A percentile compares a stretch with the other conserved stretches of the same genome.
Evolutionary conservation across 2,329 filamentous ascomycete species (phyloP).

Genomic region (Rhexocercosporidium sp.): DNA sequence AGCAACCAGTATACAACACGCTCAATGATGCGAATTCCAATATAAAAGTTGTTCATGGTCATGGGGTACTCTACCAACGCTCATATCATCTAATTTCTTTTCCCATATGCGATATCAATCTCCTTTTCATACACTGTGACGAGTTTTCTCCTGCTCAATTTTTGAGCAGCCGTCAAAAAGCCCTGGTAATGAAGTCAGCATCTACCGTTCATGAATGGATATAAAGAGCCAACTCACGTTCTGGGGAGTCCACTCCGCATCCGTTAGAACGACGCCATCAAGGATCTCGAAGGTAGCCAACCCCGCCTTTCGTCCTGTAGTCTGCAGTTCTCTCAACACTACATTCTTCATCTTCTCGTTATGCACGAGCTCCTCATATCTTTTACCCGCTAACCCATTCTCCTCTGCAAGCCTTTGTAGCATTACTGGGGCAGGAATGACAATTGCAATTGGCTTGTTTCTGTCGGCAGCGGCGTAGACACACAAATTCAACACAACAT

Average conservation of each 20-base stretch:
- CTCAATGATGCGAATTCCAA: background rate
- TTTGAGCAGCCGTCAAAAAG: constrained; percentile 27
- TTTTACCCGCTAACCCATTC: constrained; percentile 63
- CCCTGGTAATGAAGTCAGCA: constrained; percentile 21
- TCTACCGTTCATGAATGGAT: background rate
- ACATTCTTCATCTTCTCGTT: constrained; percentile 64
- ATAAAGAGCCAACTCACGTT: constrained; percentile 63
- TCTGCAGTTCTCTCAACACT: constrained; percentile 69
- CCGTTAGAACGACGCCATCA: constrained; percentile 74
- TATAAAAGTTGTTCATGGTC: background rate
- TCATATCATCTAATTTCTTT: background rate
- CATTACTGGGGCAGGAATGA: constrained; percentile 67
- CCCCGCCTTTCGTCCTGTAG: constrained; percentile 69
- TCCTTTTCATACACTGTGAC: constrained; percentile 19
- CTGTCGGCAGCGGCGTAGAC: constrained; percentile 77
- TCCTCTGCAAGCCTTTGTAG: constrained; percentile 62
- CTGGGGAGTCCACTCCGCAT: constrained; percentile 84
- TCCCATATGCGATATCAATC: constrained; percentile 22
- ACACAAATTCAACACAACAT: constrained; percentile 83
- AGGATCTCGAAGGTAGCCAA: constrained; percentile 74
- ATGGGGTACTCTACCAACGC: background rate
- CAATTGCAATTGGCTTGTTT: constrained; percentile 79
- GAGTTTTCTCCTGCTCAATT: constrained; percentile 27
- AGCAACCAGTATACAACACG: background rate
- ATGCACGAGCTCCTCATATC: constrained; percentile 58